Base-by-base conservation (phyloP, 116 monocot species). In the Trichopus zeylanicus region DNA sequence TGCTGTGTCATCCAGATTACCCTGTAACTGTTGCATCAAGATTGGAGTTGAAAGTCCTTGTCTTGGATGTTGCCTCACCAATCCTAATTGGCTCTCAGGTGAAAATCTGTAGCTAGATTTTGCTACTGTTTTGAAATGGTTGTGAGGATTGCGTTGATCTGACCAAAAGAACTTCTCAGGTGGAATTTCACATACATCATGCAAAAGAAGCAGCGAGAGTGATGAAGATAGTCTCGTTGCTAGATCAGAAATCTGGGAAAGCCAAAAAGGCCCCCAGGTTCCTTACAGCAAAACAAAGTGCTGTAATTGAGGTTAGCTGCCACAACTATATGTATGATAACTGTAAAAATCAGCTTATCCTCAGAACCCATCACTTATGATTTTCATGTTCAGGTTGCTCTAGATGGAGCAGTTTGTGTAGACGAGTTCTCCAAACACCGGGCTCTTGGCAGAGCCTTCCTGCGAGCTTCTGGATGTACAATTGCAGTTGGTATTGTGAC, bases 101-200 rank as follows among this genome's bases (percentile, higher is more conserved):
- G 51, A 59, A 64, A 26, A 34, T 29, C 21, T n/a, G n/a, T n/a
- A 13, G 6, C 27, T 12, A 28, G 0, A 10, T 28, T 27, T 12
- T 12, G 0, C 53, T 26, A 27, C 12, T 1, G 0, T 53, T 53
- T 53, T 53, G 19, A 51, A 51, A n/a, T 12, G n/a, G 13, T 42
- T 18, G 7, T 51, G 20, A 22, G 19, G 3, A 51, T 51, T 48
- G 19, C 48, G 0, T 15, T 6, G 32, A 31, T 32, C 48, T 42
- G 12, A 42, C 42, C 13, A 42, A 42, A 42, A 42, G 13, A 42
- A 16, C n/a, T 10, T 16, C 8, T 19, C 49, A 94, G 89, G 78
- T 95, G 54, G 95, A 90, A 73, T 81, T 95, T 64, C 78, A 81
- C 56, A 73, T 74, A 62, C 90, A 87, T 57, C 95, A 87, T 55